Percentiles rank a stretch among this genome's conserved stretches.
These are phyloP conservation scores for Pythium rishiriense DNA, from an alignment of 352 stramenopile genomes.

Conservation along the genomic window DNA sequence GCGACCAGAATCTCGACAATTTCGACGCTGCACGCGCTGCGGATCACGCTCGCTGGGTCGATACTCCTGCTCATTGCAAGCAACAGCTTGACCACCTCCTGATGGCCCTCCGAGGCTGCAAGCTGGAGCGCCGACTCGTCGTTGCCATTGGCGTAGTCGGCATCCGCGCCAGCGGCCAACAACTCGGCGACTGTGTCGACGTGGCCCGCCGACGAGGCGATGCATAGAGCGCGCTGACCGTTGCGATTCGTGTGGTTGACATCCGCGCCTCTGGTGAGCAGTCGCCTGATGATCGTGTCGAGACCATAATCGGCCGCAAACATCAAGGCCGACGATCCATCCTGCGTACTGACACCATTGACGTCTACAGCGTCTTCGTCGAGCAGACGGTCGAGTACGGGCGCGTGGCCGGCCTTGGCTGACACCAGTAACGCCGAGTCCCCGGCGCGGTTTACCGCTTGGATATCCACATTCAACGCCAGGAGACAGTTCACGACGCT, in stretches of 20 bases:
- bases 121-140: neutral
- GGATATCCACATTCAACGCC: neutral
- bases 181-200: too few relatives aligned
- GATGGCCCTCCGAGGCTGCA: slow-evolving; percentile 20
- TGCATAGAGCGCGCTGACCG: too few relatives aligned
- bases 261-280: too few relatives aligned
- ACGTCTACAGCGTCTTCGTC: neutral
- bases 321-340: too few relatives aligned
- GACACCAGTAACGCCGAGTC: neutral
- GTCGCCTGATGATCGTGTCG: too few relatives aligned
- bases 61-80: neutral
- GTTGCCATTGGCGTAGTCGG: neutral
- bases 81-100: neutral
- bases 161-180: neutral
- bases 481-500: neutral
- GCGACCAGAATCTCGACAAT: too few relatives aligned
- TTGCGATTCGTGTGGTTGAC: too few relatives aligned
- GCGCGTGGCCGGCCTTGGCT: neutral
- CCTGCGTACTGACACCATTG: neutral
- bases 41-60: too few relatives aligned
- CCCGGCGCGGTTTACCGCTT: neutral
- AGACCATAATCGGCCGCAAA: too few relatives aligned
- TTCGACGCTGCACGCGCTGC: too few relatives aligned
- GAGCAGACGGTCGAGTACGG: neutral
- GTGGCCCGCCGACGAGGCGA: too few relatives aligned